A percentile compares a stretch with the other conserved stretches of the same genome.
phyloP scores from a whole-genome alignment of 176 grass and related monocot genomes.

The Saccharum spontaneum region DNA sequence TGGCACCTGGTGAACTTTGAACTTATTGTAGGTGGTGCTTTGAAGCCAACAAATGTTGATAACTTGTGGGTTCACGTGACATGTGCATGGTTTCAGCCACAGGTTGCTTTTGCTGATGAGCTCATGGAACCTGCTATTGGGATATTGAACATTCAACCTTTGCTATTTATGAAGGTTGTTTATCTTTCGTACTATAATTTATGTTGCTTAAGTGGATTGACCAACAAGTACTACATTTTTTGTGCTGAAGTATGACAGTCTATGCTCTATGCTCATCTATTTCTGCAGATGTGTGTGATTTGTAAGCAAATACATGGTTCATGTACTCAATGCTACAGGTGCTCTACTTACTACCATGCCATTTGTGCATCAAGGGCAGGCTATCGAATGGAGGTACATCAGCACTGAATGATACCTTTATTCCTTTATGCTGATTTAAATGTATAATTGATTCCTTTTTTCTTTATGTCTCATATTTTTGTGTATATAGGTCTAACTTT shows the following conservation, averaged over 20 bases:
- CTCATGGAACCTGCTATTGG: constrained; percentile 96
- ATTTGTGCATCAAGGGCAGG: constrained; percentile 98
- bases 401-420: constrained; percentile 32
- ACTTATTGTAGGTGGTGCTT: constrained; percentile 69
- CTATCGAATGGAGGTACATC: constrained; percentile 91
- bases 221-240: not conserved
- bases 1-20: constrained; percentile 28
- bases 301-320: constrained; percentile 99
- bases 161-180: constrained; percentile 90
- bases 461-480: constrained; percentile 19
- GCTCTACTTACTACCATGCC: constrained; percentile 96
- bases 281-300: constrained; percentile 89
- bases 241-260: constrained; percentile 20
- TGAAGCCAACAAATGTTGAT: constrained; percentile 95
- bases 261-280: constrained; percentile 35
- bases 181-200: constrained; percentile 23
- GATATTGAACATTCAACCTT: constrained; percentile 79
- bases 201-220: constrained; percentile 17
- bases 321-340: constrained; percentile 94
- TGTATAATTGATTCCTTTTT: not conserved
- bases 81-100: constrained; percentile 99
- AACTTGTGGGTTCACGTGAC: constrained; percentile 89
- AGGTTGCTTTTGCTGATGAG: constrained; percentile 95
- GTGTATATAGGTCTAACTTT: constrained; percentile 14
- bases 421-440: constrained; percentile 1